These are phyloP conservation scores for Ilex asprella DNA, from an alignment of 257 asterid genomes.

Conservation along the genomic window DNA sequence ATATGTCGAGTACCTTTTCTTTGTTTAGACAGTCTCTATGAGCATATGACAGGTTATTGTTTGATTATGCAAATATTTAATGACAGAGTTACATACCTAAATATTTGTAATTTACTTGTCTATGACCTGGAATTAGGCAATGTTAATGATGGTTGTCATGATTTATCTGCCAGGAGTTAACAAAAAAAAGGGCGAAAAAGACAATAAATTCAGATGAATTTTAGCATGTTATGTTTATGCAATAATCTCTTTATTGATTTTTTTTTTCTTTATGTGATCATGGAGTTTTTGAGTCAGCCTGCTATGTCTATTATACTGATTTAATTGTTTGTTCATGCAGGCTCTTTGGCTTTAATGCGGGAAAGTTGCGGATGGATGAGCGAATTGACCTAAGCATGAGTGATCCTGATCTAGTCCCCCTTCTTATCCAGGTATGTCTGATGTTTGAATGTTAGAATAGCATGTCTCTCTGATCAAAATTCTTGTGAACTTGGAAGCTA, in stretches of 20 bases:
- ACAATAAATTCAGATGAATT: too few species aligned
- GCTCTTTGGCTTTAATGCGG: conserved; percentile 74
- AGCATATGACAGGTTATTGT: too few species aligned
- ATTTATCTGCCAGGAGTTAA: too few species aligned
- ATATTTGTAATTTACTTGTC: too few species aligned
- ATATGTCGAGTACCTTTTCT: too few species aligned
- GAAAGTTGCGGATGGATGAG: conserved; percentile 87
- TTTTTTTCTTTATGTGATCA: background rate
- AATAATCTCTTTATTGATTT: background rate
- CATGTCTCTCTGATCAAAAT: background rate
- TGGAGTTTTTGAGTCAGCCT: background rate
- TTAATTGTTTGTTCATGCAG: conserved; percentile 36
- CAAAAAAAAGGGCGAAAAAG: too few species aligned
- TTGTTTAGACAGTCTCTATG: too few species aligned
- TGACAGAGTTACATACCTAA: too few species aligned
- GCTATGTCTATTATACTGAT: background rate
- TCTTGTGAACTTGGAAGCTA: background rate
- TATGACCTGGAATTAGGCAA: too few species aligned
- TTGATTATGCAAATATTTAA: too few species aligned
- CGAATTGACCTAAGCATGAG: conserved; percentile 94
- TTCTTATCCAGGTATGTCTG: conserved; percentile 72
- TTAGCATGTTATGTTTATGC: background rate
- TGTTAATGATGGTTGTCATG: too few species aligned
- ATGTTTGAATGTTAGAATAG: background rate
- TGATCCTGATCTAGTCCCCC: conserved; percentile 95